phyloP scores from a whole-genome alignment of 257 asterid species.

The Thymus mandschuricus region DNA sequence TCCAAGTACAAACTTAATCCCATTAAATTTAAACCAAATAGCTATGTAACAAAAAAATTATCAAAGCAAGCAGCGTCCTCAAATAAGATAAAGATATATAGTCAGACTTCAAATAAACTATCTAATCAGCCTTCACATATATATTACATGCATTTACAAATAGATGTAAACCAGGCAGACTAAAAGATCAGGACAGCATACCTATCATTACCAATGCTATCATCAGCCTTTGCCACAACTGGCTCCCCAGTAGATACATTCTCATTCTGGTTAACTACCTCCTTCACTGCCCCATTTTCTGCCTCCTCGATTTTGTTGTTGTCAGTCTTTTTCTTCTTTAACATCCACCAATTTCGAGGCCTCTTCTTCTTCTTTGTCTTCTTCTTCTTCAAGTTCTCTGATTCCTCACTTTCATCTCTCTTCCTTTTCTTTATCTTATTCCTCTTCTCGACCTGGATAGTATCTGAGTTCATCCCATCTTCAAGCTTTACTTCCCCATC shows the following conservation, averaged over 20 bases:
- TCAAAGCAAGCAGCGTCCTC: neutral
- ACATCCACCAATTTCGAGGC: constrained; percentile 27
- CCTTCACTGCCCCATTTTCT: constrained; percentile 38
- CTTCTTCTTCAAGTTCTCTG: constrained; percentile 41
- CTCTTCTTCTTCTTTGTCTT: constrained; percentile 37
- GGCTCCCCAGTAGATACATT: constrained; percentile 34
- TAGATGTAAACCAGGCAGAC: neutral
- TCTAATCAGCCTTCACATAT: constrained; percentile 9
- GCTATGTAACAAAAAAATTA: neutral
- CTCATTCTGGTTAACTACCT: constrained; percentile 34
- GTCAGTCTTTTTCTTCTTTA: constrained; percentile 43
- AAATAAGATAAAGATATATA: neutral
- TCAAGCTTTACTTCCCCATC: constrained; percentile 33
- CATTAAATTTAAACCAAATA: neutral
- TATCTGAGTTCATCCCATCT: constrained; percentile 34
- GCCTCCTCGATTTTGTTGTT: constrained; percentile 39
- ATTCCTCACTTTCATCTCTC: constrained; percentile 46
- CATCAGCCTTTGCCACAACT: constrained; percentile 32
- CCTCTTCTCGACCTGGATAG: constrained; percentile 30
- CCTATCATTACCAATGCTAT: constrained; percentile 45
- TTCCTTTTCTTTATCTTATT: constrained; percentile 45
- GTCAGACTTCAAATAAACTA: neutral
- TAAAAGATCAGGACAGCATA: constrained; percentile 27
- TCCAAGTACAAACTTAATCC: neutral
- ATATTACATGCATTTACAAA: neutral